These are phyloP conservation scores for Ceratobasidium sp. DNA, from an alignment of 1,284 basidiomycete genomes.

Conservation along the genomic window DNA sequence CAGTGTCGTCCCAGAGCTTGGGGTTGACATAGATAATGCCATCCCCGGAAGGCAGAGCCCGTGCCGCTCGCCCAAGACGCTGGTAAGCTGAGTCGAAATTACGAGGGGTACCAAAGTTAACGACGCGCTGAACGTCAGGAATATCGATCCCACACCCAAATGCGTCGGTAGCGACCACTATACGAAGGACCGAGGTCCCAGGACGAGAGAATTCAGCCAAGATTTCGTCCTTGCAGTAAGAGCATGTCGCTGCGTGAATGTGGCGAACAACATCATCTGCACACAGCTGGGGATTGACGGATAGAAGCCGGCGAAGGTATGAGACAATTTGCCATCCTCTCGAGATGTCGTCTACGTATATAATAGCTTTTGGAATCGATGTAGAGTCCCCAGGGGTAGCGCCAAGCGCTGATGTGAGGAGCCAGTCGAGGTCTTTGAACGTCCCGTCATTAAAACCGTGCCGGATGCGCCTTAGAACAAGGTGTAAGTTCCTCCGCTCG, in stretches of 20 bases:
- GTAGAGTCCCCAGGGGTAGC: background rate
- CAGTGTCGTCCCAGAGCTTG: background rate
- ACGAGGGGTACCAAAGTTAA: constrained; percentile 4
- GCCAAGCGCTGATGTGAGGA: background rate
- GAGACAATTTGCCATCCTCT: background rate
- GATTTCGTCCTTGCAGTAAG: background rate
- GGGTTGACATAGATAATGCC: constrained; percentile 8
- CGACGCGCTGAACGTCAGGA: background rate
- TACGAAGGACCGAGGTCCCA: background rate
- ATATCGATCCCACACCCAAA: constrained; percentile 21
- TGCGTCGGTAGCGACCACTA: background rate
- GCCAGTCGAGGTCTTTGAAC: background rate
- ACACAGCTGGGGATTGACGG: background rate
- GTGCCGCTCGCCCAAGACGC: background rate
- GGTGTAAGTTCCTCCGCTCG: background rate
- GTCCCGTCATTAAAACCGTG: background rate
- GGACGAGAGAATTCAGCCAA: background rate
- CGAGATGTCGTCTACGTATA: constrained; percentile 3
- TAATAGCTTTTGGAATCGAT: background rate
- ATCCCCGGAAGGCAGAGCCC: background rate
- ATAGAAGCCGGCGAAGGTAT: background rate
- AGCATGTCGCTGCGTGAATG: background rate
- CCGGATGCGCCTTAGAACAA: background rate
- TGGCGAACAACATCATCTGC: background rate
- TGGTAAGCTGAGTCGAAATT: background rate